These are phyloP conservation scores for Colletotrichum caudatum DNA, from an alignment of 2,329 filamentous ascomycete genomes.

Conservation along the genomic window DNA sequence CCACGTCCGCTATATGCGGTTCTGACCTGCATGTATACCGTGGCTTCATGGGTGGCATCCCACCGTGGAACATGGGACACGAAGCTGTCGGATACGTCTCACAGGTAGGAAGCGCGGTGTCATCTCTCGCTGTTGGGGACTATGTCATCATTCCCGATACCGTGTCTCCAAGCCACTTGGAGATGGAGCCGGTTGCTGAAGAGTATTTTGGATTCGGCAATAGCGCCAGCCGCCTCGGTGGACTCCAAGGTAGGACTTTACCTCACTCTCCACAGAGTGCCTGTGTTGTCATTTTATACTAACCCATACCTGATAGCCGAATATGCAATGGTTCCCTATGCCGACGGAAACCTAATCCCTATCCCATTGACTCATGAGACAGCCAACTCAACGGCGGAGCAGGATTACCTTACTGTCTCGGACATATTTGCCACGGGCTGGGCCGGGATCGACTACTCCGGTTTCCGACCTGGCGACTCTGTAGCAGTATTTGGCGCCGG, in stretches of 20 bases:
- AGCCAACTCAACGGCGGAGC: constrained; percentile 67
- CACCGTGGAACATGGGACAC: too few species aligned
- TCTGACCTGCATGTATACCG: too few species aligned
- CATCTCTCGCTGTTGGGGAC: constrained; percentile 52
- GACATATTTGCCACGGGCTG: constrained; percentile 63
- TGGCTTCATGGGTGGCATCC: too few species aligned
- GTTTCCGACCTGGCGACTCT: constrained; percentile 69
- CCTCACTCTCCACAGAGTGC: too few species aligned
- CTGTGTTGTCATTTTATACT: too few species aligned
- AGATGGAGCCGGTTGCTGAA: not conserved
- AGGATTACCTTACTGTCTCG: constrained; percentile 65
- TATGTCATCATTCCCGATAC: constrained; percentile 52
- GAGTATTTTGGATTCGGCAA: constrained; percentile 21
- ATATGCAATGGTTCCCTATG: constrained; percentile 73
- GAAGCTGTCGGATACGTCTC: too few species aligned
- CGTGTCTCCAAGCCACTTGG: constrained; percentile 1
- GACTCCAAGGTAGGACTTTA: constrained; percentile 37
- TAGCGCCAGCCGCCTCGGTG: not conserved
- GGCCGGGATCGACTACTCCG: constrained; percentile 67
- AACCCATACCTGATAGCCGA: constrained; percentile 47
- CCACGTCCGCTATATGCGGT: constrained; percentile 46
- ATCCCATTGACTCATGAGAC: constrained; percentile 55
- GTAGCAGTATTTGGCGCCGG: constrained; percentile 74
- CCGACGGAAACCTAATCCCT: constrained; percentile 73
- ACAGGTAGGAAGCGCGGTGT: constrained; percentile 51